phyloP scores from a whole-genome alignment of 2,329 filamentous ascomycete species.

The Colletotrichum limetticola region DNA sequence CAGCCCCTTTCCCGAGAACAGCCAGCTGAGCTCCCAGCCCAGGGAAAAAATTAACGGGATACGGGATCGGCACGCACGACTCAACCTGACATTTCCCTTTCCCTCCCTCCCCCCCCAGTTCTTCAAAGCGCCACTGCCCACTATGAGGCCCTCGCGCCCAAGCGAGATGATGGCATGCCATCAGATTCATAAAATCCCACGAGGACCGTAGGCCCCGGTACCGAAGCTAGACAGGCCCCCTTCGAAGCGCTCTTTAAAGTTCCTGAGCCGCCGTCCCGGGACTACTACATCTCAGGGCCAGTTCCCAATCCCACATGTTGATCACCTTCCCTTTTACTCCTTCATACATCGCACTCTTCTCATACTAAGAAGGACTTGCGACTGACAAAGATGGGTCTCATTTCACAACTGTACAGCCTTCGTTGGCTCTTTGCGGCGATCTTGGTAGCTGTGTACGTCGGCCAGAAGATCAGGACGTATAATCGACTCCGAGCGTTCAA shows the following conservation, averaged over 20 bases:
- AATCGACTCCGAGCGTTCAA: slow-evolving; percentile 26
- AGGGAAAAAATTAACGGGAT: background rate
- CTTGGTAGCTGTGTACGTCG: background rate
- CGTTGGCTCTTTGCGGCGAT: slow-evolving; percentile 8
- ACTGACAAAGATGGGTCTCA: slow-evolving; percentile 5
- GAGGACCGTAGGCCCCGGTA: background rate
- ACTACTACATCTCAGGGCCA: too few species aligned
- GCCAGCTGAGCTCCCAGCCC: too few species aligned
- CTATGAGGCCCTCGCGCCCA: background rate
- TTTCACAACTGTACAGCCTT: slow-evolving; percentile 12
- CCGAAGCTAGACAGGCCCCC: background rate
- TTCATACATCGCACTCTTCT: background rate
- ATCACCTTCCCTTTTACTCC: background rate
- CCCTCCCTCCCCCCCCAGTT: background rate
- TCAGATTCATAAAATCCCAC: background rate
- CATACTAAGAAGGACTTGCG: background rate
- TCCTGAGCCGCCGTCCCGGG: background rate
- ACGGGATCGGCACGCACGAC: background rate
- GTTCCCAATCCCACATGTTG: background rate
- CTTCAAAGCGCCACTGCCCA: background rate
- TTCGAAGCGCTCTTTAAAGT: background rate
- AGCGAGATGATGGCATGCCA: background rate
- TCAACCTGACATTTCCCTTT: background rate
- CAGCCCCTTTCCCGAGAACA: background rate
- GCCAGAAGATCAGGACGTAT: slow-evolving; percentile 17